Evolutionary conservation across 306 rosid genomes (phyloP).

Genomic region (Pyrus communis): DNA sequence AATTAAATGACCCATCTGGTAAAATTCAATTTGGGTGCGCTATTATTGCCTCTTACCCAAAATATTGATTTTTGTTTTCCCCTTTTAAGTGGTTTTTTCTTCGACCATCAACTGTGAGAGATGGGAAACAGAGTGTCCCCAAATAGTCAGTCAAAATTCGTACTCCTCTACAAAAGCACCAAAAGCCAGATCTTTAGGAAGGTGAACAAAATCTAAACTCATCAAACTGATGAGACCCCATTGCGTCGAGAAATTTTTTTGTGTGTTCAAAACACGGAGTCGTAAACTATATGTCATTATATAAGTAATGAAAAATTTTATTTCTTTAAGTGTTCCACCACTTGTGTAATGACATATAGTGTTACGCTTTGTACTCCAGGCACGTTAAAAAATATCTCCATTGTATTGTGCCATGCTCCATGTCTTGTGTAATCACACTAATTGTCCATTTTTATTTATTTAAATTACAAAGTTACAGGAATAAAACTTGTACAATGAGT

Average conservation of each 20-base stretch:
- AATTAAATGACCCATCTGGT: slow-evolving; percentile 25
- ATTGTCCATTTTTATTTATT: neutral
- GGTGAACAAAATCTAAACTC: slow-evolving; percentile 16
- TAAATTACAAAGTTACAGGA: neutral
- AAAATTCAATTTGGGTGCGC: slow-evolving; percentile 22
- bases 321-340: too few relatives aligned
- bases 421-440: slow-evolving; percentile 34
- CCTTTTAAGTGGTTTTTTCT: neutral
- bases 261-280: too few relatives aligned
- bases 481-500: too few relatives aligned
- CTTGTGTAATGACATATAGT: too few relatives aligned
- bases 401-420: slow-evolving; percentile 3
- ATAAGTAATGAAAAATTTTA: too few relatives aligned
- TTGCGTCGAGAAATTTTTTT: too few relatives aligned
- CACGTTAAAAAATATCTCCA: slow-evolving; percentile 1
- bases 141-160: slow-evolving; percentile 40
- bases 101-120: slow-evolving; percentile 10
- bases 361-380: too few relatives aligned
- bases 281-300: too few relatives aligned
- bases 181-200: slow-evolving; percentile 33
- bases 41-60: neutral
- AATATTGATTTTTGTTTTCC: slow-evolving; percentile 6
- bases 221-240: slow-evolving; percentile 25
- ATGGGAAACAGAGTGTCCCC: slow-evolving; percentile 12
- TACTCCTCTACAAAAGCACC: neutral